Percentiles rank a stretch among this genome's conserved stretches.
These are phyloP conservation scores for Prunus fruticosa DNA, from an alignment of 306 rosid genomes.

Conservation along the genomic window DNA sequence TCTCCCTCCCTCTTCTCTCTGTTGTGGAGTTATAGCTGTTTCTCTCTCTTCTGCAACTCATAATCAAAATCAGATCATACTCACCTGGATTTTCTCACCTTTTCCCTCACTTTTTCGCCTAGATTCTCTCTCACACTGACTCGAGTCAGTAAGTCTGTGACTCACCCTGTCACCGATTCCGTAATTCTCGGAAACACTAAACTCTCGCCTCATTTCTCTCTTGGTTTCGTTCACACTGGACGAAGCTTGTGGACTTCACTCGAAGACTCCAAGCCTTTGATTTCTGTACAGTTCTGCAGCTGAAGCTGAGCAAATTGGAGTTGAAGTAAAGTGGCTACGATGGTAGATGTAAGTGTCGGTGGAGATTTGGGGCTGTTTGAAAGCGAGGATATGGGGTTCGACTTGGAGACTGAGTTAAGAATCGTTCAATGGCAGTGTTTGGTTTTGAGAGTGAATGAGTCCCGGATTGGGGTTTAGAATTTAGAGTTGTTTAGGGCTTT, in stretches of 20 bases:
- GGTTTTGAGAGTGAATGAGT: slow-evolving; percentile 58
- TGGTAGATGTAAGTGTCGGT: slow-evolving; percentile 53
- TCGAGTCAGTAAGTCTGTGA: slow-evolving; percentile 35
- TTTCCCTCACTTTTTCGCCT: slow-evolving; percentile 53
- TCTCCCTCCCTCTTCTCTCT: slow-evolving; percentile 30
- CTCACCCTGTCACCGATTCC: slow-evolving; percentile 32
- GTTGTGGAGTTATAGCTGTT: slow-evolving; percentile 17
- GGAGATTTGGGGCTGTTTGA: slow-evolving; percentile 40
- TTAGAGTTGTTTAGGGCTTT: slow-evolving; percentile 40
- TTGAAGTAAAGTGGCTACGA: slow-evolving; percentile 25
- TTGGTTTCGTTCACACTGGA: slow-evolving; percentile 4
- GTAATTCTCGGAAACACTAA: slow-evolving; percentile 41
- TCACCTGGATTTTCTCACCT: slow-evolving; percentile 52
- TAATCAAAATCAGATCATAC: slow-evolving; percentile 57
- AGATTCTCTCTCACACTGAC: slow-evolving; percentile 36
- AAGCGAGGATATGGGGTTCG: slow-evolving; percentile 33
- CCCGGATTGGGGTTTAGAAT: slow-evolving; percentile 39
- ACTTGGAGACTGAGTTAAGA: slow-evolving; percentile 39
- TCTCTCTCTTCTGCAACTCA: slow-evolving; percentile 59
- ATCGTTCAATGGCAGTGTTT: slow-evolving; percentile 68
- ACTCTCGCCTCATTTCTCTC: slow-evolving; percentile 20
- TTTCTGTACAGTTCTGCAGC: slow-evolving; percentile 26
- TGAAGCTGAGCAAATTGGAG: slow-evolving; percentile 31
- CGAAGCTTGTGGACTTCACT: background rate
- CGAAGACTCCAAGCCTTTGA: slow-evolving; percentile 26